Conservation (phyloP, 2,329 filamentous ascomycete species). For the Cryphonectria japonica region DNA sequence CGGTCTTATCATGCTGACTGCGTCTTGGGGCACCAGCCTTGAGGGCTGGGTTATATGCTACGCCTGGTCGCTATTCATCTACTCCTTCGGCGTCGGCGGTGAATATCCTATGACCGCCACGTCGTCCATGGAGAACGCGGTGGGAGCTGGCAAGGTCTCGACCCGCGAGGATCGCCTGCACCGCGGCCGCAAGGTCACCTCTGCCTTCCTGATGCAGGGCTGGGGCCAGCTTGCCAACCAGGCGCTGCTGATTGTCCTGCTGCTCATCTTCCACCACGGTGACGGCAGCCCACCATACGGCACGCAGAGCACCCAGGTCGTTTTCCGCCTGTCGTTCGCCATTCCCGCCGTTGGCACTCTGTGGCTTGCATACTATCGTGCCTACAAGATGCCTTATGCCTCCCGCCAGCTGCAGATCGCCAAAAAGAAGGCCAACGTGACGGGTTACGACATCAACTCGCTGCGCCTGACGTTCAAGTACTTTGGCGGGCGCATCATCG, state of each 20-base stretch:
- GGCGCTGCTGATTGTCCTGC: slow-evolving; percentile 80
- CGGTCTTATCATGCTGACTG: slow-evolving; percentile 88
- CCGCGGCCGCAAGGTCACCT: slow-evolving; percentile 93
- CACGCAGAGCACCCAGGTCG: slow-evolving; percentile 78
- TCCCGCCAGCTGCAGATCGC: slow-evolving; percentile 79
- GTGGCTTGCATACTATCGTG: slow-evolving; percentile 95
- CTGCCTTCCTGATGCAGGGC: slow-evolving; percentile 96
- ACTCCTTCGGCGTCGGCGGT: slow-evolving; percentile 72
- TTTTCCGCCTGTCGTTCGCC: slow-evolving; percentile 90
- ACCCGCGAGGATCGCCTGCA: slow-evolving; percentile 92
- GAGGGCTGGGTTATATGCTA: slow-evolving; percentile 99
- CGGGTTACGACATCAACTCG: slow-evolving; percentile 88
- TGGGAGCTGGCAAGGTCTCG: slow-evolving; percentile 83
- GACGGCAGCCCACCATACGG: slow-evolving; percentile 78
- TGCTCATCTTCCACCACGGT: slow-evolving; percentile 87
- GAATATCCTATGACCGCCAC: slow-evolving; percentile 98
- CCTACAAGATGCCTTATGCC: slow-evolving; percentile 89
- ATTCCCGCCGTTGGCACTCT: slow-evolving; percentile 88
- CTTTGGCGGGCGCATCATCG: slow-evolving; percentile 84
- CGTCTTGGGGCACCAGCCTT: slow-evolving; percentile 83
- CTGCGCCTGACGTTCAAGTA: slow-evolving; percentile 76
- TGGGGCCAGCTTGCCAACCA: slow-evolving; percentile 98
- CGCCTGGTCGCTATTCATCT: slow-evolving; percentile 92
- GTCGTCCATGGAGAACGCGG: slow-evolving; percentile 89
- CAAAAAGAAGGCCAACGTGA: slow-evolving; percentile 86